phyloP scores from a whole-genome alignment of 1,139 yeast species.

The Geotrichum siamense region DNA sequence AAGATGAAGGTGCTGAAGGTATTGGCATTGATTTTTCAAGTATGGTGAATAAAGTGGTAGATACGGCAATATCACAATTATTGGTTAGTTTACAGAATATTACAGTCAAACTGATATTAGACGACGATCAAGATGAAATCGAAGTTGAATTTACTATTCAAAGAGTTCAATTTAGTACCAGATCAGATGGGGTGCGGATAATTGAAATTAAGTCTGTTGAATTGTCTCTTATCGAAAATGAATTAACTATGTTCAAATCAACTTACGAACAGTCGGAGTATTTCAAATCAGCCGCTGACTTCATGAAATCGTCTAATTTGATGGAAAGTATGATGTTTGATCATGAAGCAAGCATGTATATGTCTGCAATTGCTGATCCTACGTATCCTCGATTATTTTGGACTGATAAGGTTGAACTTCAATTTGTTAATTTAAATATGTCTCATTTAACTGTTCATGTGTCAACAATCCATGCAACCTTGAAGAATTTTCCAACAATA shows the following conservation, averaged over 20 bases:
- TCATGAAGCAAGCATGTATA: constrained; percentile 65
- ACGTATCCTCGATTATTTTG: constrained; percentile 20
- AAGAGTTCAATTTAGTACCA: neutral
- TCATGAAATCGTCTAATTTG: constrained; percentile 30
- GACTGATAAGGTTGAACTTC: constrained; percentile 21
- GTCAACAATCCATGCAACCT: constrained; percentile 43
- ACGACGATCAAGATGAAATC: constrained; percentile 26
- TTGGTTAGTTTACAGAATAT: constrained; percentile 44
- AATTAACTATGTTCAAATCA: constrained; percentile 6
- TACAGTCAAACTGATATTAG: constrained; percentile 46
- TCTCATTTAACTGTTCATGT: constrained; percentile 42
- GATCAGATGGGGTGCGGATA: neutral
- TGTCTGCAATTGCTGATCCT: constrained; percentile 53
- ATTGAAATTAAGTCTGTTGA: neutral
- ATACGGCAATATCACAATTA: constrained; percentile 59
- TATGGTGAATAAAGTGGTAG: constrained; percentile 58
- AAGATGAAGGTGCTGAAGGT: constrained; percentile 32
- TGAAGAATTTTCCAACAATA: constrained; percentile 35
- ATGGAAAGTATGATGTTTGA: constrained; percentile 61
- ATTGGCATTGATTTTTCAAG: constrained; percentile 40
- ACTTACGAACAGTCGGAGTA: neutral
- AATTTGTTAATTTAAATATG: constrained; percentile 22
- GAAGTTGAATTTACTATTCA: neutral
- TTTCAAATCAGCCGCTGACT: constrained; percentile 7
- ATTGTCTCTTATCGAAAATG: constrained; percentile 1